Percentiles rank a stretch among this genome's conserved stretches.
Evolutionary conservation across 169 alveolate species (phyloP).

Genomic region (Neospora caninum): DNA sequence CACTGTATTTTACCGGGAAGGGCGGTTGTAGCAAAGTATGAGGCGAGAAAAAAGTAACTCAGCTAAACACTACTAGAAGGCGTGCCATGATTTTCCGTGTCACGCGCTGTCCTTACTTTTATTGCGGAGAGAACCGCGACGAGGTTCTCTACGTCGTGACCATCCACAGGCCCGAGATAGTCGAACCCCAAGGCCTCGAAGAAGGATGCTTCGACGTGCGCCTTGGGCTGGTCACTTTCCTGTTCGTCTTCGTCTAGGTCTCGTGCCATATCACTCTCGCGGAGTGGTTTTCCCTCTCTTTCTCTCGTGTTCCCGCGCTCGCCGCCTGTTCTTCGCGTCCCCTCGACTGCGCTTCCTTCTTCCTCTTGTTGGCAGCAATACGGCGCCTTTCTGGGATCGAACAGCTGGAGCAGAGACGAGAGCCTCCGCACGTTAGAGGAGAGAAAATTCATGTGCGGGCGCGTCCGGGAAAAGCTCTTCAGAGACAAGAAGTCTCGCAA

Average conservation of each 20-base stretch:
- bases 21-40: no score
- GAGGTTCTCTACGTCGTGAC: constrained; percentile 79
- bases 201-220: constrained; percentile 22
- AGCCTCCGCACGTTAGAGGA: not conserved
- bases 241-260: not conserved
- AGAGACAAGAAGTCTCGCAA: not conserved
- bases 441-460: not conserved
- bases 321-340: not conserved
- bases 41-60: no score
- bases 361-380: not conserved
- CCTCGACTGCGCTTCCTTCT: not conserved
- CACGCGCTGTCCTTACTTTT: constrained; percentile 34
- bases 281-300: not conserved
- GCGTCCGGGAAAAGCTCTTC: not conserved
- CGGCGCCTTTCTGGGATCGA: not conserved
- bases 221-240: not conserved
- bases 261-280: not conserved
- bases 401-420: not conserved
- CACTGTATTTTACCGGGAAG: no score
- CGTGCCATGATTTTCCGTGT: no score
- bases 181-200: constrained; percentile 69
- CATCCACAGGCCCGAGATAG: constrained; percentile 83
- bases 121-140: constrained; percentile 68
- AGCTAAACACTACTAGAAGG: no score
- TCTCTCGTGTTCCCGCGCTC: not conserved